Evolutionary conservation across 192 early-diverging fungal species (phyloP), one percentile per base, ranked within the genome.

Genomic region (Coemansia sp.): DNA sequence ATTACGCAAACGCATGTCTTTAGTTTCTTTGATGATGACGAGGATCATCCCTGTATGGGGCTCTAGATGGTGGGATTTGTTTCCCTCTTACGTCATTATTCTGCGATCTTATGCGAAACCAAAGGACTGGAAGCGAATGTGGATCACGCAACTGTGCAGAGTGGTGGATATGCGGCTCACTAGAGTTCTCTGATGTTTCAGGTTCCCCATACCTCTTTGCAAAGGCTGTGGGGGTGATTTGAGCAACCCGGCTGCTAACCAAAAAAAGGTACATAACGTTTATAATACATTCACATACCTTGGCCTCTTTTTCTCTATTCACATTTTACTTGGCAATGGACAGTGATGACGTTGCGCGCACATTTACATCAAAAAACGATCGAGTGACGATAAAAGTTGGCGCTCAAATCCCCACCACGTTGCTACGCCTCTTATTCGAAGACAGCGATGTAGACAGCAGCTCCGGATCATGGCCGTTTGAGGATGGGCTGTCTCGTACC

Each of bases 371-470:
- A 21, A 80, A 80, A 42, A 72, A 80, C 46, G 59, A 64, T 9
- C 35, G 64, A 11, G 48, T 69, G 6, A 21, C 64, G 14, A 42
- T 72, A 16, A 45, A 13, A 5, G 57, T 67, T 1, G 67, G 67
- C 6, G 73, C 60, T 0, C 69, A 64, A 31, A 69, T 80, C 53
- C 72, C 73, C 1, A 36, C 39, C 11, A 31, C 78, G 34, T 66
- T 80, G 16, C 46, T 75, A 37, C 65, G 54, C 24, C 66, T 80
- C 21, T 39, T 80, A 35, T 69, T 72, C 53, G 78, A 70, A 6
- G 73, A 75, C 31, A 33, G 53, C 29, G 63, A 34, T 14, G 0
- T 36, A 0, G 6, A 9, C 40, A 14, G 14, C 40, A 1, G 40
- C 11, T 9, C 63, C 10, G 56, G 42, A 40, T 14, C 56, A 35